phyloP scores from a whole-genome alignment of 495 filamentous ascomycete species.

The Usnea hakonensis region DNA sequence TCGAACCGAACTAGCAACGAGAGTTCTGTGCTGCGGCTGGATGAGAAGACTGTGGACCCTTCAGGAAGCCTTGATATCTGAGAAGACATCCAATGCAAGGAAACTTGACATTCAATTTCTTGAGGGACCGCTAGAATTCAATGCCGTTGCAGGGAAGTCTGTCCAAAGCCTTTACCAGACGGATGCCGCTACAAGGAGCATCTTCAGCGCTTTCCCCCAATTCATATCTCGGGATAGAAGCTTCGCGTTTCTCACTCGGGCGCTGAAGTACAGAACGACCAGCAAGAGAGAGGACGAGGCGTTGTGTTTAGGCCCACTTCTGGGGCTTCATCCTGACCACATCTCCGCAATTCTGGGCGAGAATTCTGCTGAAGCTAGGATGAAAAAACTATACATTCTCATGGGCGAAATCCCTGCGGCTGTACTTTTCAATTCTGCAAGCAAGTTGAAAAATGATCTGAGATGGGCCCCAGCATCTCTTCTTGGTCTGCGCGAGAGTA shows the following conservation, averaged over 20 bases:
- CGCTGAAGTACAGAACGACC: neutral
- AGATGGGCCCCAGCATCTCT: neutral
- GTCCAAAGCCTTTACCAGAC: neutral
- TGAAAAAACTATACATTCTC: neutral
- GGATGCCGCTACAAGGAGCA: neutral
- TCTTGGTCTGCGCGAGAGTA: neutral
- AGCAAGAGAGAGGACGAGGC: conserved; percentile 2
- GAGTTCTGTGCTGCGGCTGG: neutral
- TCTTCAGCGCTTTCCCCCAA: neutral
- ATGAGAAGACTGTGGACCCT: neutral
- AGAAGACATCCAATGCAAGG: neutral
- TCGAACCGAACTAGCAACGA: neutral
- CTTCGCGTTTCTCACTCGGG: neutral
- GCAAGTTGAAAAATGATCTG: neutral
- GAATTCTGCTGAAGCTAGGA: neutral
- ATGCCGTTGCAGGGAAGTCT: neutral
- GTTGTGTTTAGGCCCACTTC: neutral
- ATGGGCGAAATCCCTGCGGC: neutral
- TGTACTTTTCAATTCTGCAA: neutral
- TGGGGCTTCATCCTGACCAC: neutral
- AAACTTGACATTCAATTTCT: neutral
- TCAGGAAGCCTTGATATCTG: neutral
- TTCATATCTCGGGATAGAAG: neutral
- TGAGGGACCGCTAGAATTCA: neutral
- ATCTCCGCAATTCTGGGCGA: neutral